Conservation (phyloP, 352 stramenopile species). For the Globisporangium lucens region DNA sequence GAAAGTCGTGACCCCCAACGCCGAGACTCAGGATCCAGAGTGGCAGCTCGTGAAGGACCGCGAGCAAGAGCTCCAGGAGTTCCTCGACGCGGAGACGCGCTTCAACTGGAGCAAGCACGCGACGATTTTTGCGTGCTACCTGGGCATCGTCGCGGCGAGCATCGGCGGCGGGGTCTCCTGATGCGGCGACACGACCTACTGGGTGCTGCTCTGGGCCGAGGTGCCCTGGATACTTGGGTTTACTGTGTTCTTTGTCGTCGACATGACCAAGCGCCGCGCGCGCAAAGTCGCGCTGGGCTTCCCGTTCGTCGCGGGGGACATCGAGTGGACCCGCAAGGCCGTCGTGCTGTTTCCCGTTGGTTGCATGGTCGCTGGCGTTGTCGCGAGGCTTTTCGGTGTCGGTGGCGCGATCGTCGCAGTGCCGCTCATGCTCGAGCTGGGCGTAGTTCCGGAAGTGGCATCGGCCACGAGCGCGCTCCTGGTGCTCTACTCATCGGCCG, state of each 20-base stretch:
- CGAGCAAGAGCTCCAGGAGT: slow-evolving; percentile 2
- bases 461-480: slow-evolving; percentile 42
- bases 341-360: slow-evolving; percentile 32
- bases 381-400: slow-evolving; percentile 45
- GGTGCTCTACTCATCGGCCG: slow-evolving; percentile 48
- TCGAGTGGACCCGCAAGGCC: slow-evolving; percentile 36
- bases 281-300: slow-evolving; percentile 37
- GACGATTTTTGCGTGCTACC: slow-evolving; percentile 39
- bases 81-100: slow-evolving; percentile 27
- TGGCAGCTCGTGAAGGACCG: slow-evolving; percentile 14
- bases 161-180: slow-evolving; percentile 19
- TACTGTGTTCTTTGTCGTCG: slow-evolving; percentile 24
- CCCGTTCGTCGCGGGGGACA: slow-evolving; percentile 33
- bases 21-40: background rate
- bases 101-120: slow-evolving; percentile 39
- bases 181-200: slow-evolving; percentile 14
- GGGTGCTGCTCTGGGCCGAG: slow-evolving; percentile 36
- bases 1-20: background rate
- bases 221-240: slow-evolving; percentile 47
- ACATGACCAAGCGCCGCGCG: slow-evolving; percentile 31
- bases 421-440: slow-evolving; percentile 54
- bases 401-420: slow-evolving; percentile 50
- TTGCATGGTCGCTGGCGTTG: slow-evolving; percentile 33
- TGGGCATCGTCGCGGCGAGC: slow-evolving; percentile 26
- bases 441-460: slow-evolving; percentile 43